Evolutionary conservation across 306 rosid species (phyloP).

Genomic region (Rubus idaeus): DNA sequence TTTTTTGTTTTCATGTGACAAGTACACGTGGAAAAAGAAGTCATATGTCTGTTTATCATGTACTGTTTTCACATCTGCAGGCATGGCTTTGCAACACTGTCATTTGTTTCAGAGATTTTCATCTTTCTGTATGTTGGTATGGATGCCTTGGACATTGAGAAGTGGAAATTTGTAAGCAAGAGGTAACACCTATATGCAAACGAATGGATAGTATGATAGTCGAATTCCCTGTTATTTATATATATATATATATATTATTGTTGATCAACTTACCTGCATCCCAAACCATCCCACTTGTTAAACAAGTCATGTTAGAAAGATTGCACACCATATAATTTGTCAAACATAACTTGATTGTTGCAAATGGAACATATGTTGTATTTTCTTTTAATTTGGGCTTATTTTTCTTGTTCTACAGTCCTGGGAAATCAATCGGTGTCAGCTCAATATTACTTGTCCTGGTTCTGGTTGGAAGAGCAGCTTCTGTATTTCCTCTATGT

Average conservation of each 20-base stretch:
- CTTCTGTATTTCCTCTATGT: constrained; percentile 62
- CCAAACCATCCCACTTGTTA: background rate
- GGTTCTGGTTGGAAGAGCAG: constrained; percentile 66
- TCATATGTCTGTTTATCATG: background rate
- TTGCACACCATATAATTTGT: background rate
- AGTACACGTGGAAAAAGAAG: background rate
- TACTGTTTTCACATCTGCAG: constrained; percentile 31
- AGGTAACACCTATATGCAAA: constrained; percentile 34
- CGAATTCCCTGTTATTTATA: background rate
- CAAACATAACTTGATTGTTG: constrained; percentile 6
- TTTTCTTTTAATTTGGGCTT: constrained; percentile 15
- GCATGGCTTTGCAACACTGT: constrained; percentile 59
- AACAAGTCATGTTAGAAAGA: background rate
- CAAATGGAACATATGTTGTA: background rate
- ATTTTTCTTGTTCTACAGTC: constrained; percentile 37
- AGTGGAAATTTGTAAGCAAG: constrained; percentile 43
- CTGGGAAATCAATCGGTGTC: constrained; percentile 44
- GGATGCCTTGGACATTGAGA: constrained; percentile 72
- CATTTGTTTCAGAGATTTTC: constrained; percentile 54
- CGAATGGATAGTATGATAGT: background rate
- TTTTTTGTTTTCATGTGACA: background rate
- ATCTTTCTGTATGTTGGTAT: constrained; percentile 69
- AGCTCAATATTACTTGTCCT: constrained; percentile 46
- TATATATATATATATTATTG: background rate
- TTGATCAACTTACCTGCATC: background rate